Evolutionary conservation across 208 protist species (phyloP).

Genomic region (Leishmania mexicana): DNA sequence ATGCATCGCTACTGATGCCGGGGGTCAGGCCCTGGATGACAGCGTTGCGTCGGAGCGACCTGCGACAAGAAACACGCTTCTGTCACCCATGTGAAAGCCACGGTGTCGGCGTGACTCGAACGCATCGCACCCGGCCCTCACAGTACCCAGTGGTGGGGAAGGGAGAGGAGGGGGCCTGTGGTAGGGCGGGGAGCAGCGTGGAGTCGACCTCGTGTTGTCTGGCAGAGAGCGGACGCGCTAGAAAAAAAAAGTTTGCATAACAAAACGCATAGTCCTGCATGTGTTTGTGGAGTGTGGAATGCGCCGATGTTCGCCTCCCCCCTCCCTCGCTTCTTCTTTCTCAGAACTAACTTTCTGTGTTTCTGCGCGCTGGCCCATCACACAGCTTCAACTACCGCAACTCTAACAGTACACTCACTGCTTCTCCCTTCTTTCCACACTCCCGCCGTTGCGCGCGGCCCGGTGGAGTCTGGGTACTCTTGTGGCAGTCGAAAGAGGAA

Average conservation of each 20-base stretch:
- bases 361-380: neutral
- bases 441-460: neutral
- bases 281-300: neutral
- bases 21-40: too few species aligned
- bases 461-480: neutral
- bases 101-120: neutral
- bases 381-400: neutral
- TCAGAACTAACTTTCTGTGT: neutral
- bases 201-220: too few species aligned
- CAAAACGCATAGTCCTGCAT: neutral
- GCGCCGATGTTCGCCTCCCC: neutral
- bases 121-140: neutral
- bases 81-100: neutral
- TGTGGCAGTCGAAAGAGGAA: neutral
- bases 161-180: neutral
- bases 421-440: neutral
- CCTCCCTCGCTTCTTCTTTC: neutral
- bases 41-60: neutral
- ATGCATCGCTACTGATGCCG: neutral
- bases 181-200: neutral
- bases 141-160: neutral
- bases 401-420: neutral
- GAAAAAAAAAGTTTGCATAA: too few species aligned
- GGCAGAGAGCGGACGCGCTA: too few species aligned
- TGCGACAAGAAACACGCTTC: neutral